Base-by-base conservation (phyloP, 345 rosid species). In the Eutrema heterophyllum region DNA sequence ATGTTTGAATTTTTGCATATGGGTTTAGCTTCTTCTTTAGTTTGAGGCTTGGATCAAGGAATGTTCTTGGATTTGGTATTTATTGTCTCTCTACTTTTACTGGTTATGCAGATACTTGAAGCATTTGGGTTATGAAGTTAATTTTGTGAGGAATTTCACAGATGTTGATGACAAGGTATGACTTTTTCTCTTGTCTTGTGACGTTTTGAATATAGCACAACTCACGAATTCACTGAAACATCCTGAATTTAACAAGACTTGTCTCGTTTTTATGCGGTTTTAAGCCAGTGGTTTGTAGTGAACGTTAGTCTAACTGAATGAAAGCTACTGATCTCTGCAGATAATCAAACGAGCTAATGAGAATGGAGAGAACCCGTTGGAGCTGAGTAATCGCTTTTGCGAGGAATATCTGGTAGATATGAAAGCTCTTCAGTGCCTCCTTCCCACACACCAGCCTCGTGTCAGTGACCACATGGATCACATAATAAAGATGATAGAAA, bases 141-240 rank as follows among this genome's bases (percentile, higher is more conserved):
- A 71, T 26, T 89, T 82, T 73, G 92, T 89, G 4, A 66, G 98
- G 46, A 94, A 94, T 79, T 91, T 94, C 76, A 94, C 98, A 1
- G 97, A 94, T 72, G 87, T 94, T 45, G 97, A 94, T 82, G 98
- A 92, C 69, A 95, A 95, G 97, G 97, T 87, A 33, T 67, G 82
- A 40, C 40, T 33, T 54, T 56, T 60, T 56, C 3, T 39, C 10
- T 36, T 8, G 33, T 50, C 24, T 26, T 52, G 5, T 44, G 14
- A 45, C 4, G 11, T 51, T 38, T 26, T 36, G 58, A 39, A 29
- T 2, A 12, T 2, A 0, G 3, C 21, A 41, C 1, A 55, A 11
- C 18, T 55, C 12, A 55, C 14, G 21, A 6, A 9, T 18, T n/a
- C 64, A 9, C 2, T 70, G 50, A 27, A 21, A 27, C 6, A 60